These are phyloP conservation scores for Albophoma yamanashiensis DNA, from an alignment of 2,329 filamentous ascomycete species.

Conservation along the genomic window DNA sequence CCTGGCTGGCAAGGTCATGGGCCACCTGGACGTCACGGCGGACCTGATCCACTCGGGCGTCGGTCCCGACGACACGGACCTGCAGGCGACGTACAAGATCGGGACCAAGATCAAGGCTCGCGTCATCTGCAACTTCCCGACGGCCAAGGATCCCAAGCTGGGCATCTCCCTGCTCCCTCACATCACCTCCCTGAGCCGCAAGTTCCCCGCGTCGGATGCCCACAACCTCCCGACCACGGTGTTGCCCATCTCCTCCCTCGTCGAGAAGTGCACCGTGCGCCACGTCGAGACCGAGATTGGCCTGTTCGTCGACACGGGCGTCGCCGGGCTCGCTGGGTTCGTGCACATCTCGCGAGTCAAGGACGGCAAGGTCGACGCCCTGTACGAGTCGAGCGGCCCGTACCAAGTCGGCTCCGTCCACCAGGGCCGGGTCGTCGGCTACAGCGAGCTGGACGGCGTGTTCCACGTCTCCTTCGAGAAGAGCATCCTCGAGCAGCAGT, in stretches of 20 bases:
- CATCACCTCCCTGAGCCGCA: conserved; percentile 51
- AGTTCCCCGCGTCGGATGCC: conserved; percentile 22
- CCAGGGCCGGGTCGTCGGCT: conserved; percentile 72
- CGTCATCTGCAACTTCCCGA: conserved; percentile 79
- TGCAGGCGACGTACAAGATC: conserved; percentile 70
- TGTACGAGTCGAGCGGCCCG: conserved; percentile 66
- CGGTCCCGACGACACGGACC: conserved; percentile 55
- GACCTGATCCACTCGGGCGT: conserved; percentile 83
- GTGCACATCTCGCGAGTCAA: conserved; percentile 90
- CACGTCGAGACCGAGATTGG: conserved; percentile 74
- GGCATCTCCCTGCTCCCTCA: conserved; percentile 86
- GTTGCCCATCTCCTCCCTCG: conserved; percentile 61
- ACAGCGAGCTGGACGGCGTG: conserved; percentile 76
- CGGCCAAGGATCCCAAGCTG: conserved; percentile 68
- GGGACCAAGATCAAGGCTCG: conserved; percentile 78
- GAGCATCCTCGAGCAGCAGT: conserved; percentile 74
- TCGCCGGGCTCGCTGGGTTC: conserved; percentile 62
- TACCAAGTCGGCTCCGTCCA: conserved; percentile 73
- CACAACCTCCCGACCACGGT: conserved; percentile 42
- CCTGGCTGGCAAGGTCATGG: conserved; percentile 84
- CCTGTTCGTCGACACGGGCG: conserved; percentile 63
- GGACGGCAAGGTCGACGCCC: conserved; percentile 76
- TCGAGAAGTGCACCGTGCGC: conserved; percentile 69
- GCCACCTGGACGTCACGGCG: conserved; percentile 80
- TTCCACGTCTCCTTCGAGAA: conserved; percentile 80